Percentiles rank a stretch among this genome's conserved stretches.
Evolutionary conservation across 805 yeast genomes (phyloP).

Genomic region (Candida argentea): DNA sequence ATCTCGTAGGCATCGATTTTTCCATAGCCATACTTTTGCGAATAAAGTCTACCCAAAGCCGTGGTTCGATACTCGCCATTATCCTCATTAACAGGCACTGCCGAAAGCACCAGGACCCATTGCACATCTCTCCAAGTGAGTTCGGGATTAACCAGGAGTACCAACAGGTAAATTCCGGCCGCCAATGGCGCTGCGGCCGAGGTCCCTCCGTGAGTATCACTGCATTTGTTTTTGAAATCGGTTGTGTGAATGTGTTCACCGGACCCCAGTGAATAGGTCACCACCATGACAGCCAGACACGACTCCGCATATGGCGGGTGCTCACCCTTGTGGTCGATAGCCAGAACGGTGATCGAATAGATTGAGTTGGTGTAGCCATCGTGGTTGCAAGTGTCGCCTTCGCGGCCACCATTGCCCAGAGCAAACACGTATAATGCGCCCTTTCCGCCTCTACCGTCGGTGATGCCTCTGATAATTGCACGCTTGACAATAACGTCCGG

Average conservation of each 20-base stretch:
- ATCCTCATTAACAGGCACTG: slow-evolving; percentile 54
- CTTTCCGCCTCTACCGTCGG: slow-evolving; percentile 67
- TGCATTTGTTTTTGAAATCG: slow-evolving; percentile 60
- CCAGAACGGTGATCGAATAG: slow-evolving; percentile 89
- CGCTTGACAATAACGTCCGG: slow-evolving; percentile 72
- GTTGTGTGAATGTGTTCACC: slow-evolving; percentile 86
- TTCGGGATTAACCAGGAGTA: slow-evolving; percentile 72
- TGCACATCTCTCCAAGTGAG: slow-evolving; percentile 96
- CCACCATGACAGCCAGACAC: slow-evolving; percentile 91
- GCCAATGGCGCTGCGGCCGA: slow-evolving; percentile 99
- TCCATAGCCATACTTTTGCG: slow-evolving; percentile 89
- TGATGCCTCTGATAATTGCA: slow-evolving; percentile 77
- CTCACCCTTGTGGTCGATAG: slow-evolving; percentile 75
- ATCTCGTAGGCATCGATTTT: slow-evolving; percentile 73
- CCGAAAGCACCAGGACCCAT: slow-evolving; percentile 63
- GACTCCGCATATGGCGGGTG: slow-evolving; percentile 90
- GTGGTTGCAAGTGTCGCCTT: slow-evolving; percentile 85
- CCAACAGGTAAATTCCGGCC: slow-evolving; percentile 87
- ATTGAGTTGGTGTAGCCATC: slow-evolving; percentile 97
- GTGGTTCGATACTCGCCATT: slow-evolving; percentile 72
- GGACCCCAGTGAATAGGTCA: slow-evolving; percentile 86
- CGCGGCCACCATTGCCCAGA: slow-evolving; percentile 82
- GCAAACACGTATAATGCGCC: slow-evolving; percentile 94
- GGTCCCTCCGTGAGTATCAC: slow-evolving; percentile 83
- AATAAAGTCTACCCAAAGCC: slow-evolving; percentile 57